Evolutionary conservation across 768 basidiomycete species (phyloP), one percentile per base, ranked within the genome.

Genomic region (Xerocomellus chrysenteron): DNA sequence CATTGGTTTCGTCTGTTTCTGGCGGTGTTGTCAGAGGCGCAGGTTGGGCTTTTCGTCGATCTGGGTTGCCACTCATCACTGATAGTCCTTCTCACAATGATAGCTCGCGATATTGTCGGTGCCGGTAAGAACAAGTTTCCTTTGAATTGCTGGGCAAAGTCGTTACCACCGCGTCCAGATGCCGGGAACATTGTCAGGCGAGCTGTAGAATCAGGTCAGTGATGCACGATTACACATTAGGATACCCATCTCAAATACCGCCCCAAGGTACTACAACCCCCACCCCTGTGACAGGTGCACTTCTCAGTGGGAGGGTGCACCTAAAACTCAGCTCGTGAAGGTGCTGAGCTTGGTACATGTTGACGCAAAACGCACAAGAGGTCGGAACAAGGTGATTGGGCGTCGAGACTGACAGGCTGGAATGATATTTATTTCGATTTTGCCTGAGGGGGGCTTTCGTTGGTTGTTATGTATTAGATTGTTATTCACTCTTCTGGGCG

Each of bases 231-330:
- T 28, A 46, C 33, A n/a, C 13, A 7, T 32, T 46, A 13, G 24
- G 17, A 32, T 17, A 46, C 19, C 32, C 42, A 41, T 36, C 54
- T 48, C 21, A 53, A 36, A 17, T 30, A 45, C 42, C 28, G 5
- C 28, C 28, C 5, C 28, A 7, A 46, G 7, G 24, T n/a, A 1
- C 21, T 8, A 28, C 28, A 28, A 28, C 6, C 19, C 13, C 50
- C 10, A 7, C 6, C 19, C 13, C 50, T 6, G 62, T 46, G 19
- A 2, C 24, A 0, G 62, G 63, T 11, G 56, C 60, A 14, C 57
- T 67, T 16, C 45, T 57, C 19, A 0, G 0, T 2, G 55, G 54
- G 7, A 30, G 5, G 0, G 65, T 59, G 4, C 65, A 67, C 45
- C 56, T 61, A 47, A 10, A 33, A 17, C 48, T 65, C n/a, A 40